Base-by-base conservation (phyloP, 1,284 basidiomycete genomes). In the Heterobasidion occidentale region DNA sequence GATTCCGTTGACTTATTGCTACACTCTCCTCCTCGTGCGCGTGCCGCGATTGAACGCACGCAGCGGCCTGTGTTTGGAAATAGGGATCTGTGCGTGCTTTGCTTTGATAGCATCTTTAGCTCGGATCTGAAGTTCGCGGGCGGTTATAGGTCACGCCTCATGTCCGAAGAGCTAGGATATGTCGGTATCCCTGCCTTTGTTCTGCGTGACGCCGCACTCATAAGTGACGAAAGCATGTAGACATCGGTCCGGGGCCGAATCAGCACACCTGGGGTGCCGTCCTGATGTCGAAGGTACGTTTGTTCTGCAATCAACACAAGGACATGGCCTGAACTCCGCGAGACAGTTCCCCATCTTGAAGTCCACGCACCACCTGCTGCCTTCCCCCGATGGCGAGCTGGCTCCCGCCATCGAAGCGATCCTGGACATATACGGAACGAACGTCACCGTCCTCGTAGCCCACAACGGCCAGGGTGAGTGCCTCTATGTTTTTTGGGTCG, bases 371-470 rank as follows among this genome's bases (percentile, higher is more conserved):
- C 91, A 96, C 67, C 78, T 97, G 3, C 78, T 97, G 27, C 94
- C 94, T 0, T 95, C 92, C 1, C 94, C 94, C 6, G 72, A 79
- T 54, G 89, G 92, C 15, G 94, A 98, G 70, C 83, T 98, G 15
- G 94, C 94, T 0, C 94, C 94, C 0, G 93, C 93, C 0, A 95
- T 95, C 55, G 88, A 91, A 67, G 94, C 94, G 0, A 83, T 92
- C 7, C 76, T 98, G 14, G 89, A 96, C 60, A 77, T 95, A 5
- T 90, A 86, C 63, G 93, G 93, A 0, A 86, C 85, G 0, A 77
- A 82, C 53, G 84, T 96, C 20, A 86, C 88, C 14, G 90, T 95
- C 0, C 74, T 96, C 19, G 89, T 96, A 1, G 83, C 90, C 0
- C 94, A 98, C 66, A 97, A 98, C 66, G 94, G 94, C 2, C 94